Conservation (phyloP, 495 filamentous ascomycete genomes). For the Hypoxylon fuscum region DNA sequence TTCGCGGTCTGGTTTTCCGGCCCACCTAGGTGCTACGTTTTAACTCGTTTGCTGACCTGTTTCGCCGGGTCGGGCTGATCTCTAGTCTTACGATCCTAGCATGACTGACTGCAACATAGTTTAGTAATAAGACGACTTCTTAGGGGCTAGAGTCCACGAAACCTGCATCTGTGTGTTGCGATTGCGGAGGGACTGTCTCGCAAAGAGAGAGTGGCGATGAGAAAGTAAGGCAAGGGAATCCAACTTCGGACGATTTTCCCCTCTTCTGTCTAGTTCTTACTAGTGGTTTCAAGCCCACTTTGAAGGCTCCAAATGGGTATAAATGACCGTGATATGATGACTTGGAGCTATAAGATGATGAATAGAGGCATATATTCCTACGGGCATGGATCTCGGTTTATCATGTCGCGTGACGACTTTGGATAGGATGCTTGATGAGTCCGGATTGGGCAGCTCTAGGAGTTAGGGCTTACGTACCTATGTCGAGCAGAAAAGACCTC, state of each 20-base stretch:
- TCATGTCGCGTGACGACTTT: slow-evolving; percentile 28
- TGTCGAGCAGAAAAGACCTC: slow-evolving; percentile 22
- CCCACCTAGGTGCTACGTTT: slow-evolving; percentile 7
- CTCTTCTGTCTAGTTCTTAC: slow-evolving; percentile 27
- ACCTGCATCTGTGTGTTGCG: slow-evolving; percentile 22
- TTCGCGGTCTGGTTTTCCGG: slow-evolving; percentile 30
- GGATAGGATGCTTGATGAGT: slow-evolving; percentile 15
- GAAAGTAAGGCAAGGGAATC: slow-evolving; percentile 22
- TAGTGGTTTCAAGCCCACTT: slow-evolving; percentile 16
- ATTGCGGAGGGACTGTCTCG: slow-evolving; percentile 31
- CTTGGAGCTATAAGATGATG: slow-evolving; percentile 30
- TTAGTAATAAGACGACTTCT: slow-evolving; percentile 28
- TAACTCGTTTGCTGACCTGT: slow-evolving; percentile 11
- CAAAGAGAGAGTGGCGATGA: slow-evolving; percentile 27
- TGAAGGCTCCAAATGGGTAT: slow-evolving; percentile 14
- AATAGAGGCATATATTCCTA: slow-evolving; percentile 22
- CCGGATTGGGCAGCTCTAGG: slow-evolving; percentile 22
- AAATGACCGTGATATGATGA: slow-evolving; percentile 27
- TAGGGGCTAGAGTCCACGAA: slow-evolving; percentile 7
- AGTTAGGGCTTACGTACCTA: slow-evolving; percentile 34
- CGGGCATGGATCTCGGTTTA: slow-evolving; percentile 17
- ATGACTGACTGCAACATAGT: slow-evolving; percentile 33
- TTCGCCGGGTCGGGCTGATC: slow-evolving; percentile 14
- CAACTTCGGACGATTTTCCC: slow-evolving; percentile 32
- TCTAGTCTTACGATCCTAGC: slow-evolving; percentile 29